Evolutionary conservation across 176 grass and related monocot genomes (phyloP).

Genomic region (Raddia distichophylla): DNA sequence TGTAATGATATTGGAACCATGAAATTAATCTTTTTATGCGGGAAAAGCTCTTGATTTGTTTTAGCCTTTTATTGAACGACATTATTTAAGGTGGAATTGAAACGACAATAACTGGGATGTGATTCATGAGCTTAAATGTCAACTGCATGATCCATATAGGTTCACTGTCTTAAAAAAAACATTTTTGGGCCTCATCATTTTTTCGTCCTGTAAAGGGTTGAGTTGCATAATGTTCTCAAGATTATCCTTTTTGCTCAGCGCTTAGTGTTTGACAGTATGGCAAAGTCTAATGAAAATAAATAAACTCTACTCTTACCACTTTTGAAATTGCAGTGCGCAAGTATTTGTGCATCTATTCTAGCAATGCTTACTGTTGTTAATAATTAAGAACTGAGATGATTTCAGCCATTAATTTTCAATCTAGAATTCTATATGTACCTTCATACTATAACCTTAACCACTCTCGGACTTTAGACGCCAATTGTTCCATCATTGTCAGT

Average conservation of each 20-base stretch:
- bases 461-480: background rate
- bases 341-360: background rate
- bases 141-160: background rate
- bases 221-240: background rate
- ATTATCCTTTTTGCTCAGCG: background rate
- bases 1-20: background rate
- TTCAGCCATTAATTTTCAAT: slow-evolving; percentile 2
- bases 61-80: background rate
- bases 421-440: background rate
- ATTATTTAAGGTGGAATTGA: background rate
- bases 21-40: background rate
- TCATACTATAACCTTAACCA: background rate
- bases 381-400: background rate
- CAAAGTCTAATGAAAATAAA: slow-evolving; percentile 5
- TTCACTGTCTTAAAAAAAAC: background rate
- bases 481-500: background rate
- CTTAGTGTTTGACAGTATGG: background rate
- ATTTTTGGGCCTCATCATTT: background rate
- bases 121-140: background rate
- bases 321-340: slow-evolving; percentile 4
- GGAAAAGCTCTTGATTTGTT: background rate
- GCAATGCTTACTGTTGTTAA: background rate
- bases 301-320: background rate
- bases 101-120: background rate
- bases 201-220: background rate